A percentile compares a stretch with the other conserved stretches of the same genome.
These are phyloP conservation scores for Corylus americana DNA, from an alignment of 306 rosid genomes.

Conservation along the genomic window DNA sequence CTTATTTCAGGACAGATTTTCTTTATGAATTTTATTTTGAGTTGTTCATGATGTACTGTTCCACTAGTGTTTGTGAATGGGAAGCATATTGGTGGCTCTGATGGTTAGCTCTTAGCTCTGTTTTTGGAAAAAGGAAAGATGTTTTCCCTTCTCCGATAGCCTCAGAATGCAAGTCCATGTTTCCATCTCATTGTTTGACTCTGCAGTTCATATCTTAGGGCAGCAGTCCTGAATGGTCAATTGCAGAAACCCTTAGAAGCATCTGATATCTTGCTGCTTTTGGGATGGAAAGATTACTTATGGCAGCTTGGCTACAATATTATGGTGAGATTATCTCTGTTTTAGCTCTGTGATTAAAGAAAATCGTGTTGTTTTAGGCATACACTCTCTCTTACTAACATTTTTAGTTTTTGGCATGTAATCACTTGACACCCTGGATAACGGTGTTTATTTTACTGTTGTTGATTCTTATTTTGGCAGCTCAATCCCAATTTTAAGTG, in stretches of 20 bases:
- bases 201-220: slow-evolving; percentile 56
- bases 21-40: no score
- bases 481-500: no score
- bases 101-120: slow-evolving; percentile 55
- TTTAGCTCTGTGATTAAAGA: neutral
- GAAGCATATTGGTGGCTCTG: slow-evolving; percentile 90
- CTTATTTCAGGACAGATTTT: no score
- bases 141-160: slow-evolving; percentile 8
- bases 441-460: no score
- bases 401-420: neutral
- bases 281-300: neutral
- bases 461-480: no score
- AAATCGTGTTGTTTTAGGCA: neutral
- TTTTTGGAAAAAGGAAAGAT: neutral
- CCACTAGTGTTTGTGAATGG: slow-evolving; percentile 89
- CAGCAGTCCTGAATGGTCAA: slow-evolving; percentile 68
- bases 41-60: slow-evolving; percentile 48
- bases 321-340: neutral
- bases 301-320: neutral
- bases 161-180: neutral
- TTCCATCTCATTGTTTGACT: neutral
- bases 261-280: slow-evolving; percentile 2
- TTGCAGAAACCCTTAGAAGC: slow-evolving; percentile 65
- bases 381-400: neutral
- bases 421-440: neutral